Conservation (phyloP, 2,329 filamentous ascomycete genomes). For the Colletotrichum tamarilloi region DNA sequence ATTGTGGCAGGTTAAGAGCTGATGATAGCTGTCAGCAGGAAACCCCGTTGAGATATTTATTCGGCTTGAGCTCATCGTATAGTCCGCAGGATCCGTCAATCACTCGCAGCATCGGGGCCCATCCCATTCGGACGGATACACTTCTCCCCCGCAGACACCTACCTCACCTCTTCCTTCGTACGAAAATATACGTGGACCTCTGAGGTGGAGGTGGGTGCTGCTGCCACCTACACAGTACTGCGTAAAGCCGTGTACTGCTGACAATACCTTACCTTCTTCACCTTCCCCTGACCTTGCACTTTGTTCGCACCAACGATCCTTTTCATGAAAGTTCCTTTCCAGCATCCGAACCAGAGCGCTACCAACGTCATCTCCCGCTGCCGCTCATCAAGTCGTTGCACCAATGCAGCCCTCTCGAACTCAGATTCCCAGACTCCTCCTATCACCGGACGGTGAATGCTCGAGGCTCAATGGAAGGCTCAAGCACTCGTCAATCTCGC, state of each 20-base stretch:
- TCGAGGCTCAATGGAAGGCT: neutral
- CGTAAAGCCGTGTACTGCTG: neutral
- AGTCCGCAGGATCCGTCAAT: neutral
- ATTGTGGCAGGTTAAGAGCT: neutral
- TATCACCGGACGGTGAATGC: neutral
- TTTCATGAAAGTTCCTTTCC: conserved; percentile 25
- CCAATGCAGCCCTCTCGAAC: neutral
- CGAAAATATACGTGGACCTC: neutral
- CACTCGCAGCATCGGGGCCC: neutral
- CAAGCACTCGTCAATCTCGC: neutral
- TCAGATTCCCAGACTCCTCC: neutral
- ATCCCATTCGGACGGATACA: too few species aligned
- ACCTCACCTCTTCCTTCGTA: neutral
- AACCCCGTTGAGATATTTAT: too few species aligned
- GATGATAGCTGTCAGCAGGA: too few species aligned
- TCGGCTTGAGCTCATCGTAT: too few species aligned
- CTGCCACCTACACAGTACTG: neutral
- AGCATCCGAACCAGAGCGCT: conserved; percentile 18
- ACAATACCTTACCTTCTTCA: neutral
- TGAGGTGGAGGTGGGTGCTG: neutral
- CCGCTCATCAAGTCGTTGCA: conserved; percentile 16
- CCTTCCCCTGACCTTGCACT: conserved; percentile 19
- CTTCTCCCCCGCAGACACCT: too few species aligned
- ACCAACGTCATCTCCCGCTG: conserved; percentile 25
- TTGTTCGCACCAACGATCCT: conserved; percentile 10